Conservation (phyloP, 2,329 filamentous ascomycete species). For the Ophiosphaerella narmari region DNA sequence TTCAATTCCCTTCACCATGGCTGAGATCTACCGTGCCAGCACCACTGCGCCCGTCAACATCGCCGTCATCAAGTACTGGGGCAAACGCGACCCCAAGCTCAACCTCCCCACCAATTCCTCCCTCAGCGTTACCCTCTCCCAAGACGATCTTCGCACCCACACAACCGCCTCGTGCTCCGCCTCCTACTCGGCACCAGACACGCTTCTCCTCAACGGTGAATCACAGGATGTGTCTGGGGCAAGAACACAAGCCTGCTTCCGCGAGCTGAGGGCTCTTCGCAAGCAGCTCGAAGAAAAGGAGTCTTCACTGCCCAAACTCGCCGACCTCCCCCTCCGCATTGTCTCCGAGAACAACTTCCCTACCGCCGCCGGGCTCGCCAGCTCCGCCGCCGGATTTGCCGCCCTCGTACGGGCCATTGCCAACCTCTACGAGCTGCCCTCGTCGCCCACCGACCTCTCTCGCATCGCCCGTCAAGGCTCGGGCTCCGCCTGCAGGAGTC, state of each 20-base stretch:
- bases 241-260: conserved; percentile 92
- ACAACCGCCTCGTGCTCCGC: conserved; percentile 92
- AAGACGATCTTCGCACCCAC: conserved; percentile 90
- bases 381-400: conserved; percentile 68
- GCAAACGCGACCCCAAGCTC: conserved; percentile 89
- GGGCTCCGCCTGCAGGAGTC: conserved; percentile 87
- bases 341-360: conserved; percentile 99
- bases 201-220: conserved; percentile 85
- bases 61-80: conserved; percentile 98
- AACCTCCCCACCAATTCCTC: conserved; percentile 99
- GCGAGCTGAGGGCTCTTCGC: conserved; percentile 79
- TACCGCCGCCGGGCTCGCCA: conserved; percentile 84
- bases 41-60: conserved; percentile 98
- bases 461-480: conserved; percentile 91
- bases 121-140: conserved; percentile 93
- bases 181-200: conserved; percentile 65
- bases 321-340: conserved; percentile 75
- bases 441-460: conserved; percentile 80
- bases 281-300: conserved; percentile 73
- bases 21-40: conserved; percentile 80
- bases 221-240: conserved; percentile 83
- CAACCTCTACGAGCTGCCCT: conserved; percentile 83
- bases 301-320: conserved; percentile 79
- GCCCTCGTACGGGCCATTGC: conserved; percentile 82
- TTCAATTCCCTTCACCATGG: conserved; percentile 34